Evolutionary conservation across 2,329 filamentous ascomycete genomes (phyloP).

Genomic region (Phaeosphaeria sp.): DNA sequence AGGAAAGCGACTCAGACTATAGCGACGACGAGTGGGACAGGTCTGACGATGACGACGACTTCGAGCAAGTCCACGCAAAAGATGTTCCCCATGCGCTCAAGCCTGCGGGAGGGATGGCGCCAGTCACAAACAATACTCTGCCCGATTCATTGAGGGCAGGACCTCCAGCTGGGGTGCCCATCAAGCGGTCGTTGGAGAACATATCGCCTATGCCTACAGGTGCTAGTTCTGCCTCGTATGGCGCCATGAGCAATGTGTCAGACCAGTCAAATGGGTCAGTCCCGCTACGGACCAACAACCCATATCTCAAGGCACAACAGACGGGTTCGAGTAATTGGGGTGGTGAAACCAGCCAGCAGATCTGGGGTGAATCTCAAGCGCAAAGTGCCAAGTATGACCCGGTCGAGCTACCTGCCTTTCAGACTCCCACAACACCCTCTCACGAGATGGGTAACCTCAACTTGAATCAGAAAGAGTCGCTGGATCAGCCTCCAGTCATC

Average conservation of each 20-base stretch:
- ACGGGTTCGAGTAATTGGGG: slow-evolving; percentile 46
- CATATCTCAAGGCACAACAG: slow-evolving; percentile 50
- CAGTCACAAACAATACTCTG: slow-evolving; percentile 24
- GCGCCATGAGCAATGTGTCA: slow-evolving; percentile 39
- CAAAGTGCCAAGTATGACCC: slow-evolving; percentile 41
- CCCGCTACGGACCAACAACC: slow-evolving; percentile 52
- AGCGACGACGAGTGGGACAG: slow-evolving; percentile 44
- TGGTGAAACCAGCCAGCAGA: slow-evolving; percentile 45
- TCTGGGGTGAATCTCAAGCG: slow-evolving; percentile 46
- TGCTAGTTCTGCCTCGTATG: slow-evolving; percentile 35
- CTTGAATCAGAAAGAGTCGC: slow-evolving; percentile 31
- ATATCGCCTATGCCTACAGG: slow-evolving; percentile 40
- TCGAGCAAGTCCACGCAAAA: slow-evolving; percentile 39
- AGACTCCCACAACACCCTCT: slow-evolving; percentile 47
- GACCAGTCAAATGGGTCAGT: slow-evolving; percentile 33
- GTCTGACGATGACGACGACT: slow-evolving; percentile 40
- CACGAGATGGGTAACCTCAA: slow-evolving; percentile 49
- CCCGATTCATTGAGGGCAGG: slow-evolving; percentile 42
- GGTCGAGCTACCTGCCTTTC: slow-evolving; percentile 51
- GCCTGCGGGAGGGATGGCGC: slow-evolving; percentile 41
- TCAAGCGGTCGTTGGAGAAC: slow-evolving; percentile 37
- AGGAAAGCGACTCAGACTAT: slow-evolving; percentile 37
- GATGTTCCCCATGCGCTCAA: slow-evolving; percentile 46
- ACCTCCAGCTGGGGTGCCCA: slow-evolving; percentile 38
- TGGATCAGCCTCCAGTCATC: slow-evolving; percentile 38